Base-by-base conservation (phyloP, 495 filamentous ascomycete species). In the Trichoderma parareesei region DNA sequence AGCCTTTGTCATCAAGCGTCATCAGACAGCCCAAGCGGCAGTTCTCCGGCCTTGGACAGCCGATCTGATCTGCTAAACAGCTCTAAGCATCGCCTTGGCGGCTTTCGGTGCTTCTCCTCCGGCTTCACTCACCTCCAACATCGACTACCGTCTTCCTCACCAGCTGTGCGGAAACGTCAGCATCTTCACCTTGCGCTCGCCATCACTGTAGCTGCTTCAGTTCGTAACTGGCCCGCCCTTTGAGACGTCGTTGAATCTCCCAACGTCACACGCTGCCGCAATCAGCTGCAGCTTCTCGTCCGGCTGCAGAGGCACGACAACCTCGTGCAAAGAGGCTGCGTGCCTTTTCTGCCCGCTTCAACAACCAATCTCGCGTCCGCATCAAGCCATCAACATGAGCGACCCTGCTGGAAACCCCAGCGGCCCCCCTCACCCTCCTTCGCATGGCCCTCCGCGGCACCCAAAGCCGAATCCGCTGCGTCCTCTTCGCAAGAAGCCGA, bases 1-100 rank as follows among this genome's bases (percentile, higher is more conserved):
- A 41, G 6, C 27, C 53, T 57, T 57, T 57, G 53, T 57, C 53
- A 63, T 63, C 61, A 48, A 63, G 46, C 61, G 61, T 57, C 53
- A 57, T 57, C n/a, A 37, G 20, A 27, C 53, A 33, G 27, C 27
- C 27, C 27, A 2, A 27, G 53, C 53, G 53, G 53, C 33, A 57
- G 53, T 57, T 57, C 53, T 57, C 53, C 53, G 53, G 53, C 53
- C 20, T 27, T 5, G 37, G 3, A 35, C 27, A 57, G n/a, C 46
- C 20, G n/a, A 49, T 8, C n/a, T 49, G 20, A 18, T n/a, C 43
- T 46, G n/a, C 43, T 46, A 46, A 27, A 27, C 27, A 27, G 27
- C 27, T 27, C 43, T 49, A 49, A 16, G 46, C 46, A 18, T 18
- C 18, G 18, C 46, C n/a, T 27, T 18, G 20, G 46, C n/a, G 20